These are phyloP conservation scores for Terfezia claveryi DNA, from an alignment of 495 filamentous ascomycete genomes.

Conservation along the genomic window DNA sequence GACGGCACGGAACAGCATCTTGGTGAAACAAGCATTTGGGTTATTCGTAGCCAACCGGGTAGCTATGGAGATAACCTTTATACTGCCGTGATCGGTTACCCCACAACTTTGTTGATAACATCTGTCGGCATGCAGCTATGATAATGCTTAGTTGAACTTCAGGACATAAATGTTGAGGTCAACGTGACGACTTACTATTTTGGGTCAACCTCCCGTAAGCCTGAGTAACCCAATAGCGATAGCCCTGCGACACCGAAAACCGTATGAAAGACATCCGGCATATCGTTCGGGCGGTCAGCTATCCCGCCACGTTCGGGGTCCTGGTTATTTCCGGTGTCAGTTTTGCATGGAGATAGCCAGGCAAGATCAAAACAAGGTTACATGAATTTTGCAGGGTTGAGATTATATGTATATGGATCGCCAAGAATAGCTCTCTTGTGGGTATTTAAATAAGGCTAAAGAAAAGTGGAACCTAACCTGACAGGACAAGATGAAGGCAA, in stretches of 20 bases:
- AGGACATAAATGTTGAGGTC: not conserved
- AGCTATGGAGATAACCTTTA: too few relatives aligned
- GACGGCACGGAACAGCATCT: too few relatives aligned
- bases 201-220: slow-evolving; percentile 61
- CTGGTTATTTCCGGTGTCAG: slow-evolving; percentile 21
- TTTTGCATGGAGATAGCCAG: too few relatives aligned
- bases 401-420: not conserved
- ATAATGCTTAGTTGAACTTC: not conserved
- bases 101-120: not conserved
- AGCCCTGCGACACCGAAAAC: slow-evolving; percentile 72
- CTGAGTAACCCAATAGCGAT: slow-evolving; percentile 56
- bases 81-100: slow-evolving; percentile 1
- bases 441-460: too few relatives aligned
- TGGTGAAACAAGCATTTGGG: too few relatives aligned
- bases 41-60: too few relatives aligned
- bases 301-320: slow-evolving; percentile 68
- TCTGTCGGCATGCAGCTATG: not conserved
- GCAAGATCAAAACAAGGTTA: too few relatives aligned
- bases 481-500: slow-evolving; percentile 59
- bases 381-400: too few relatives aligned
- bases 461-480: slow-evolving; percentile 24
- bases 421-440: too few relatives aligned
- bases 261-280: slow-evolving; percentile 97
- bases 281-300: slow-evolving; percentile 72
- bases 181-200: slow-evolving; percentile 41